phyloP scores from a whole-genome alignment of 2,329 filamentous ascomycete genomes.

The Chrysoporthe deuterocubensis region DNA sequence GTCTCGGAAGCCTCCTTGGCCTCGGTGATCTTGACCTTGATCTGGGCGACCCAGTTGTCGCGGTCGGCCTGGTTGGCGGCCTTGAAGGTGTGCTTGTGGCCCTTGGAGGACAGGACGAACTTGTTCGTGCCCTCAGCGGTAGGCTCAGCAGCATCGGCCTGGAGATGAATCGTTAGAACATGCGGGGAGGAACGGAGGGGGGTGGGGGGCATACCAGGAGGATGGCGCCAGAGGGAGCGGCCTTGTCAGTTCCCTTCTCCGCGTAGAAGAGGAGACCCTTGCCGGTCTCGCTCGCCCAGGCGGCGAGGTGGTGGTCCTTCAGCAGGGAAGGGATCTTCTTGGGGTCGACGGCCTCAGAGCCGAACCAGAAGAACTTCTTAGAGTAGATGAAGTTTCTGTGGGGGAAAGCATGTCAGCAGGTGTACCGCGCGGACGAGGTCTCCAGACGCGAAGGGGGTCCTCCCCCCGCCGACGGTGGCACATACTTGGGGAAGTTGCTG shows the following conservation, averaged over 20 bases:
- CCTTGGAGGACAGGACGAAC: constrained; percentile 83
- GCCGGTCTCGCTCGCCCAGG: constrained; percentile 92
- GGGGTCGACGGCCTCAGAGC: constrained; percentile 71
- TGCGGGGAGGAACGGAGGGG: no score
- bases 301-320: constrained; percentile 79
- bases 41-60: constrained; percentile 86
- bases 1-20: constrained; percentile 79
- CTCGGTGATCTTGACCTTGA: constrained; percentile 82
- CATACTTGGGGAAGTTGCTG: constrained; percentile 84
- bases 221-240: constrained; percentile 78
- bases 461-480: constrained; percentile 21
- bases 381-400: constrained; percentile 82
- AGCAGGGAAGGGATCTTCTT: constrained; percentile 78
- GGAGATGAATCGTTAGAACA: not conserved
- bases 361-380: constrained; percentile 94
- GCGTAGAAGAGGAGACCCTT: constrained; percentile 93
- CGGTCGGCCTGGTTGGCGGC: constrained; percentile 74
- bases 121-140: constrained; percentile 76
- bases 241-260: constrained; percentile 83
- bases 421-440: not conserved
- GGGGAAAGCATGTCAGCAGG: constrained; percentile 32
- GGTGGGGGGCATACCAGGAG: constrained; percentile 69
- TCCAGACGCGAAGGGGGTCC: no score
- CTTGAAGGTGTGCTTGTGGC: constrained; percentile 95
- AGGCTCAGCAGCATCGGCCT: constrained; percentile 70